These are phyloP conservation scores for Aspergillus sp. DNA, from an alignment of 2,329 filamentous ascomycete genomes.

Conservation along the genomic window DNA sequence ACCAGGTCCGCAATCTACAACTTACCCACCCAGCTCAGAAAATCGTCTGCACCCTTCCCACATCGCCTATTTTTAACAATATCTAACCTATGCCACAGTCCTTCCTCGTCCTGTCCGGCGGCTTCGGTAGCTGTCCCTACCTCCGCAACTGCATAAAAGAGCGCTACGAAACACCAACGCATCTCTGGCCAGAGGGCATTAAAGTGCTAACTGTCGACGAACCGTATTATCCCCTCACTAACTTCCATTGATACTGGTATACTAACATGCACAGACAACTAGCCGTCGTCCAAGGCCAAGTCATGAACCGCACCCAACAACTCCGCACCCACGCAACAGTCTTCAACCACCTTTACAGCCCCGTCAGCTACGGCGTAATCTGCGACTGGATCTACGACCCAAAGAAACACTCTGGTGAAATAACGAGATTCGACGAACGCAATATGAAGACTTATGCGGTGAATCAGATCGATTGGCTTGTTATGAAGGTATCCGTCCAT, in stretches of 20 bases:
- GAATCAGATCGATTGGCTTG: slow-evolving; percentile 39
- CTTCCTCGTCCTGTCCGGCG: slow-evolving; percentile 35
- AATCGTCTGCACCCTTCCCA: slow-evolving; percentile 24
- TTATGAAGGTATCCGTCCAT: slow-evolving; percentile 34
- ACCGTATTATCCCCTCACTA: slow-evolving; percentile 20
- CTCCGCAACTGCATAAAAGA: slow-evolving; percentile 26
- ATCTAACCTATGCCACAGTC: slow-evolving; percentile 10
- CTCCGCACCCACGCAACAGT: slow-evolving; percentile 25
- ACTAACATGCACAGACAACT: slow-evolving; percentile 24
- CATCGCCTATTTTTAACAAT: neutral
- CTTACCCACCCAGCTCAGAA: slow-evolving; percentile 24
- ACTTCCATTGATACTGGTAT: neutral
- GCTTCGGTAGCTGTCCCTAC: slow-evolving; percentile 35
- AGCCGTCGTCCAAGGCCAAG: slow-evolving; percentile 34
- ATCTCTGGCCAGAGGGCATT: slow-evolving; percentile 17
- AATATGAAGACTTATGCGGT: slow-evolving; percentile 34
- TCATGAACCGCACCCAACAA: slow-evolving; percentile 34
- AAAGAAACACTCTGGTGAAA: slow-evolving; percentile 28
- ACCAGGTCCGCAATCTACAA: slow-evolving; percentile 25
- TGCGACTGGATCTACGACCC: slow-evolving; percentile 33
- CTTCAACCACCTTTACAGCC: slow-evolving; percentile 34
- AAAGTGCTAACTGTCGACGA: slow-evolving; percentile 33
- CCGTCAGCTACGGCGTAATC: slow-evolving; percentile 38
- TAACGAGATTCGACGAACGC: slow-evolving; percentile 27
- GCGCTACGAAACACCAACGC: slow-evolving; percentile 18